Base-by-base conservation (phyloP, 169 alveolate species). In the Plasmodium billcollinsi region DNA sequence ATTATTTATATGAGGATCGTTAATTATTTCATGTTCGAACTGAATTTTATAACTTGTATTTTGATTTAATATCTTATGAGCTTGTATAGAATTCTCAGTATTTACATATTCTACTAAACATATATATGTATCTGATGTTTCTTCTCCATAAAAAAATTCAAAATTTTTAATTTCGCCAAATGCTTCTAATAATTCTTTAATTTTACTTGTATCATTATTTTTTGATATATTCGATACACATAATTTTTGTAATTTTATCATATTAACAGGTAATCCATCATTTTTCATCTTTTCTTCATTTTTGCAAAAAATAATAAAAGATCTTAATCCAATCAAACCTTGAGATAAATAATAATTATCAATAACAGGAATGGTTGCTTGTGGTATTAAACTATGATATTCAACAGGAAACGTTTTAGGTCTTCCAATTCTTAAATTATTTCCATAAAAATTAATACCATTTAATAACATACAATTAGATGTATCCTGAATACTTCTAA, bases 401-500 rank as follows among this genome's bases (percentile, higher is more conserved):
- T 91, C 96, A 2, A 29, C 12, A 6, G 96, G 95, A 49, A 92
- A 93, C 0, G 96, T 93, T 65, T 93, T 93, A 0, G 96, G 96
- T 56, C 96, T 80, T 2, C 96, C 96, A n/a, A 93, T 91, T 18
- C 95, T 73, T 21, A 93, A 61, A 43, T 92, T 89, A 58, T 65
- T 66, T 4, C 86, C 71, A n/a, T 62, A 71, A 75, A 94, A 93
- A 47, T 92, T 88, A 8, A 93, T 75, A 3, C 96, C 96, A 52
- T 93, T 93, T 59, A 93, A 54, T 70, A 92, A 73, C 96, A 93
- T 80, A 52, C 94, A 94, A 59, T 92, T 93, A 47, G 95, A 78
- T 21, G 99, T 98, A 75, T 97, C 99, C 86, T 97, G 99, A 43
- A 97, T 94, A 50, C 97, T 93, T 63, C 99, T 72, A 78, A 97